phyloP scores from a whole-genome alignment of 1,284 basidiomycete species.

The Macrocystidia cucumis region DNA sequence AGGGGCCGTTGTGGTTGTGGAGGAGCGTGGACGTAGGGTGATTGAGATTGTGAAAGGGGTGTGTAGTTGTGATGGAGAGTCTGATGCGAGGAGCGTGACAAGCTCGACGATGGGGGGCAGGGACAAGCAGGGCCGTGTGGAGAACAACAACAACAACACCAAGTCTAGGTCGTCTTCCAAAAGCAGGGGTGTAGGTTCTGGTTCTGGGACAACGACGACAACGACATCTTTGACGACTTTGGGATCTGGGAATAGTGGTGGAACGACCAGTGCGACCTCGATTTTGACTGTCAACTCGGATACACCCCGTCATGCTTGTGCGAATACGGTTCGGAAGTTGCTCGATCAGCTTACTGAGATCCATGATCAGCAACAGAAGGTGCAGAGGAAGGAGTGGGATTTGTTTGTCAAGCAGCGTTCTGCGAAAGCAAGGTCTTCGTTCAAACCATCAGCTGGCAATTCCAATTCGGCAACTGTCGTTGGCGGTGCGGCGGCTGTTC shows the following conservation, averaged over 20 bases:
- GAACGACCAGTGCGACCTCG: conserved; percentile 30
- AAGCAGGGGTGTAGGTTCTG: conserved; percentile 36
- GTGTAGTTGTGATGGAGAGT: conserved; percentile 49
- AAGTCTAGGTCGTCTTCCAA: conserved; percentile 47
- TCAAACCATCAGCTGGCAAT: conserved; percentile 20
- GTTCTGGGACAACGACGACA: too few species aligned
- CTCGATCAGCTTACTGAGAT: conserved; percentile 80
- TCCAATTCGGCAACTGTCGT: conserved; percentile 20
- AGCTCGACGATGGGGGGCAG: conserved; percentile 3
- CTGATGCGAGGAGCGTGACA: conserved; percentile 13
- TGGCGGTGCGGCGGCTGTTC: conserved; percentile 47
- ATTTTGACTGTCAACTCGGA: conserved; percentile 48
- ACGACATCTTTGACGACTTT: conserved; percentile 19
- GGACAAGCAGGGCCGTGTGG: not conserved
- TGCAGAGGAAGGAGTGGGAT: conserved; percentile 83
- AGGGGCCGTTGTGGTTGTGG: conserved; percentile 8
- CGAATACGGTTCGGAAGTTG: conserved; percentile 69
- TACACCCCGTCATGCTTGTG: conserved; percentile 65
- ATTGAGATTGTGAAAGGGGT: conserved; percentile 55
- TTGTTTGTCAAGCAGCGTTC: conserved; percentile 69
- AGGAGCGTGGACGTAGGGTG: too few species aligned
- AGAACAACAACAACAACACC: conserved; percentile 16
- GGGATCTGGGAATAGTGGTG: too few species aligned
- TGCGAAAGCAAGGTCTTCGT: conserved; percentile 33
- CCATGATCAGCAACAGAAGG: conserved; percentile 77